Evolutionary conservation across 2,329 filamentous ascomycete species (phyloP).

Genomic region (Trichoderma hamatum): DNA sequence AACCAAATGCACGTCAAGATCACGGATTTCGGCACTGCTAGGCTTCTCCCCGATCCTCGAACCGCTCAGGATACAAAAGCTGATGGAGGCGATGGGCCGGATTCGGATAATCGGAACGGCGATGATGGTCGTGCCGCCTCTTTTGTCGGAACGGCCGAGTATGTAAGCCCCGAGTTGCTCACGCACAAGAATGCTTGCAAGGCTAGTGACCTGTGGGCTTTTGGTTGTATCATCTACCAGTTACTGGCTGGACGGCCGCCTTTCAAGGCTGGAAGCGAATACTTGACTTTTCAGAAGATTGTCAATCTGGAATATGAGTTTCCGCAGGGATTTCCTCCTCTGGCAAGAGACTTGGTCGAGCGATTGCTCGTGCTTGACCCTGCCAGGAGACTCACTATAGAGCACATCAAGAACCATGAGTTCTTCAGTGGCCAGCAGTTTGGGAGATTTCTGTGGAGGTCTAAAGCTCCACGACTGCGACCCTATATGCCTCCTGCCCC

Average conservation of each 20-base stretch:
- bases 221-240: slow-evolving; percentile 97
- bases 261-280: slow-evolving; percentile 95
- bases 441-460: slow-evolving; percentile 84
- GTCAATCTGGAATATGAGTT: slow-evolving; percentile 93
- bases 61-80: slow-evolving; percentile 48
- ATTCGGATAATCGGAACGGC: slow-evolving; percentile 42
- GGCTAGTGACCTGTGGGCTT: slow-evolving; percentile 96
- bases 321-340: slow-evolving; percentile 80
- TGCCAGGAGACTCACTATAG: slow-evolving; percentile 78
- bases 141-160: slow-evolving; percentile 97
- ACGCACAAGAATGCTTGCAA: slow-evolving; percentile 98
- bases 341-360: slow-evolving; percentile 87
- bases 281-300: slow-evolving; percentile 98
- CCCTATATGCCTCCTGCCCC: slow-evolving; percentile 77
- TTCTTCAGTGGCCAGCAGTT: slow-evolving; percentile 90
- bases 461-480: slow-evolving; percentile 84
- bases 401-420: slow-evolving; percentile 94
- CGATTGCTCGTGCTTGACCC: slow-evolving; percentile 89
- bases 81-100: slow-evolving; percentile 43
- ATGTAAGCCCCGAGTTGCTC: slow-evolving; percentile 95
- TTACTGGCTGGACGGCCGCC: slow-evolving; percentile 92
- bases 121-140: slow-evolving; percentile 78
- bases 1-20: slow-evolving; percentile 98
- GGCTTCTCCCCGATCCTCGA: slow-evolving; percentile 64
- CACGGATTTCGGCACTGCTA: slow-evolving; percentile 98